A percentile compares a stretch with the other conserved stretches of the same genome.
Evolutionary conservation across 108 stramenopile species (phyloP).

Genomic region (Thalassiosira profunda): DNA sequence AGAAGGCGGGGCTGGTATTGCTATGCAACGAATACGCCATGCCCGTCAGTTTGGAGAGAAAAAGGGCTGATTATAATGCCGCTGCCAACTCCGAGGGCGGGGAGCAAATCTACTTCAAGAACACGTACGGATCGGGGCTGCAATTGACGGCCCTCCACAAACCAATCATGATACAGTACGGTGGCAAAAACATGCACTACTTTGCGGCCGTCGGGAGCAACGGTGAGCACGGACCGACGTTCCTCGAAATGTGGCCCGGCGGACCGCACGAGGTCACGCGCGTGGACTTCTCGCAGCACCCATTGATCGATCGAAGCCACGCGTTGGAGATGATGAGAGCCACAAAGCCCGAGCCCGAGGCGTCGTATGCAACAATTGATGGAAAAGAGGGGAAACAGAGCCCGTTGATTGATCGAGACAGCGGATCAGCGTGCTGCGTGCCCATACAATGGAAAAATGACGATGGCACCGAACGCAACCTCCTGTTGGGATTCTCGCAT

Average conservation of each 20-base stretch:
- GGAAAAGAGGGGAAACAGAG: background rate
- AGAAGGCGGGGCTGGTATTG: slow-evolving; percentile 27
- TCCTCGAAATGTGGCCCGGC: slow-evolving; percentile 39
- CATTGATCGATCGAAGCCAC: background rate
- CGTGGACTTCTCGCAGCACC: slow-evolving; percentile 5
- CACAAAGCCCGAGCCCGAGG: slow-evolving; percentile 17
- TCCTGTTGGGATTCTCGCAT: slow-evolving; percentile 48
- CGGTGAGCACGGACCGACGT: slow-evolving; percentile 9
- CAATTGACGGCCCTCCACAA: slow-evolving; percentile 16
- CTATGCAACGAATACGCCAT: slow-evolving; percentile 37
- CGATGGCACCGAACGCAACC: background rate
- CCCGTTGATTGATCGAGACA: slow-evolving; percentile 29
- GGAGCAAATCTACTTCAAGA: slow-evolving; percentile 9
- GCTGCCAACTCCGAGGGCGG: background rate
- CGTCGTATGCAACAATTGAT: slow-evolving; percentile 27
- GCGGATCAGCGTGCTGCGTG: slow-evolving; percentile 53
- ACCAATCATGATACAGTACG: slow-evolving; percentile 11
- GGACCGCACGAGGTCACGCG: slow-evolving; percentile 28
- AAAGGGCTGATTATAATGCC: background rate
- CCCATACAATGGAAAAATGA: slow-evolving; percentile 29
- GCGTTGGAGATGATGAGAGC: background rate
- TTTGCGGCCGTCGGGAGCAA: slow-evolving; percentile 8
- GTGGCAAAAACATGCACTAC: slow-evolving; percentile 46
- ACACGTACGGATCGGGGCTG: slow-evolving; percentile 37
- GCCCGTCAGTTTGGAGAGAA: slow-evolving; percentile 27